Evolutionary conservation across 2,329 filamentous ascomycete species (phyloP).

Genomic region (Aureobasidium sp.): DNA sequence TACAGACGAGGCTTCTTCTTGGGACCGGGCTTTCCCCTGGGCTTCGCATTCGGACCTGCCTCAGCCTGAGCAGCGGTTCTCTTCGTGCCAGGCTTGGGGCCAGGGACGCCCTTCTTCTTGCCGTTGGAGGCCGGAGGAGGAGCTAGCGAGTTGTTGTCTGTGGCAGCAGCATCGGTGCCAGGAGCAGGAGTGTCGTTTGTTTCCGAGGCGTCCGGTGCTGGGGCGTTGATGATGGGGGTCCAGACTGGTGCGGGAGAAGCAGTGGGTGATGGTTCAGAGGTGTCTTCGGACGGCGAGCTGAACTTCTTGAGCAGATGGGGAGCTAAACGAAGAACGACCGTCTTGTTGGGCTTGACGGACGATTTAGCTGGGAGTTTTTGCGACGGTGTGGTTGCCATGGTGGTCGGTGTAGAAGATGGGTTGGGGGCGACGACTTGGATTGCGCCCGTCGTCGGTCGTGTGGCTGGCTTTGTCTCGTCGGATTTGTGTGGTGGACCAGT

Average conservation of each 20-base stretch:
- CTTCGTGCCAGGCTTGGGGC: constrained; percentile 57
- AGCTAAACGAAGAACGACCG: constrained; percentile 22
- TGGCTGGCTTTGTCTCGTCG: constrained; percentile 13
- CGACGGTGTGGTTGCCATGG: constrained; percentile 13
- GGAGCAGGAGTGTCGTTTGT: constrained; percentile 32
- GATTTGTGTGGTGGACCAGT: neutral
- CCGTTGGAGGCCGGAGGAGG: constrained; percentile 38
- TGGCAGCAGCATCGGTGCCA: constrained; percentile 24
- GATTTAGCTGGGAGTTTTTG: constrained; percentile 15
- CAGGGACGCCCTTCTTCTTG: constrained; percentile 70
- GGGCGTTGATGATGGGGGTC: constrained; percentile 27
- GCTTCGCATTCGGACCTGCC: constrained; percentile 47
- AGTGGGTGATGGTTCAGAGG: constrained; percentile 29
- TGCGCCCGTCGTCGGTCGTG: constrained; percentile 15
- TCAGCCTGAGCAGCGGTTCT: constrained; percentile 46
- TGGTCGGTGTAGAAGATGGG: constrained; percentile 14
- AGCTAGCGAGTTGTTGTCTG: constrained; percentile 32
- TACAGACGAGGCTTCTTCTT: constrained; percentile 96
- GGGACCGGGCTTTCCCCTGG: constrained; percentile 79
- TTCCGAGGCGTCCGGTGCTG: constrained; percentile 34
- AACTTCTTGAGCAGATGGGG: constrained; percentile 21
- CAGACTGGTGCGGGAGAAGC: constrained; percentile 27
- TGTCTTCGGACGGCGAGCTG: constrained; percentile 21
- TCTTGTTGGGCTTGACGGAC: constrained; percentile 22
- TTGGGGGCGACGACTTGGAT: constrained; percentile 15